Percentiles rank a stretch among this genome's conserved stretches.
These are phyloP conservation scores for Talaromyces nanjingensis DNA, from an alignment of 495 filamentous ascomycete species.

Conservation along the genomic window DNA sequence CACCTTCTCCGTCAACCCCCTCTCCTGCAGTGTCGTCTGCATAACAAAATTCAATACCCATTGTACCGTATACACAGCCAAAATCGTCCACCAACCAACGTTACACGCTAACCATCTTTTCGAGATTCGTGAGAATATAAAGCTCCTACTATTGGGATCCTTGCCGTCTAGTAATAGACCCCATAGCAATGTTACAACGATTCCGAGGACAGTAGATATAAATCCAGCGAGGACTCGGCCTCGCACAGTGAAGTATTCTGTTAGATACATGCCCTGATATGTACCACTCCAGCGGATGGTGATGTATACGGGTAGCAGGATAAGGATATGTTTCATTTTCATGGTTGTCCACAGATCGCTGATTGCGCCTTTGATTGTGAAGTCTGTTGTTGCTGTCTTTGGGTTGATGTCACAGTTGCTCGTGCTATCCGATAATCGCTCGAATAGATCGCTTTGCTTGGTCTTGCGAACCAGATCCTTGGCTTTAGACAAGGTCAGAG, in stretches of 20 bases:
- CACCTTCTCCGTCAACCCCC: background rate
- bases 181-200: conserved; percentile 40
- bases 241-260: conserved; percentile 53
- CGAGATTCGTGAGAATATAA: no score
- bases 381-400: conserved; percentile 20
- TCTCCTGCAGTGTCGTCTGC: conserved; percentile 4
- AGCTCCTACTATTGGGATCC: background rate
- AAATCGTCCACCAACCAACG: no score
- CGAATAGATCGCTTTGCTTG: no score
- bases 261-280: conserved; percentile 52
- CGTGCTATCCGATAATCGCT: no score
- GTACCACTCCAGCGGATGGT: conserved; percentile 48
- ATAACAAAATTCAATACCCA: conserved; percentile 9
- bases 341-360: conserved; percentile 38
- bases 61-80: background rate
- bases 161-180: conserved; percentile 39
- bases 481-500: conserved; percentile 37
- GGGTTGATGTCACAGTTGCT: no score
- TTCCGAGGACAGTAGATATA: conserved; percentile 39
- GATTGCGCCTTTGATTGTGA: conserved; percentile 38
- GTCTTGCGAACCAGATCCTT: conserved; percentile 43
- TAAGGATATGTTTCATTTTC: conserved; percentile 39
- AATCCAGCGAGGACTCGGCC: conserved; percentile 43
- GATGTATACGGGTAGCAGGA: conserved; percentile 49
- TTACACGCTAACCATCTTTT: no score